Conservation (phyloP, 306 rosid species). For the Pterocarpus santalinus region DNA sequence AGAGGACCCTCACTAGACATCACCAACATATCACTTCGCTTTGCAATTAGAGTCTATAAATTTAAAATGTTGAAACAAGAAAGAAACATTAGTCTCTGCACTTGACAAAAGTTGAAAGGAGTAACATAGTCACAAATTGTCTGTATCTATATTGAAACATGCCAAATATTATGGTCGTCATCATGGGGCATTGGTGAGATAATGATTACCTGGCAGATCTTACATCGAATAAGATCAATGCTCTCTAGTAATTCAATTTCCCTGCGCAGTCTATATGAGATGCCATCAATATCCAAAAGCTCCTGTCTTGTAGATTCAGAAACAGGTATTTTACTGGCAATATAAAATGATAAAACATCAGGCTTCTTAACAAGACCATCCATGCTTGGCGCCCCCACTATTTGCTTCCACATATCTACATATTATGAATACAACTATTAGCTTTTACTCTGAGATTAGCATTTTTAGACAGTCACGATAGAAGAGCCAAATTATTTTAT, state of each 20-base stretch:
- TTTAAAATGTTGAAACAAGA: slow-evolving; percentile 30
- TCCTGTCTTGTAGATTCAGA: slow-evolving; percentile 96
- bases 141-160: not conserved
- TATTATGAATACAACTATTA: slow-evolving; percentile 38
- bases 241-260: slow-evolving; percentile 91
- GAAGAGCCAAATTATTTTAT: slow-evolving; percentile 21
- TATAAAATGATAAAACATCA: slow-evolving; percentile 78
- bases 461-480: not conserved
- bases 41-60: slow-evolving; percentile 82
- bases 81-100: slow-evolving; percentile 19
- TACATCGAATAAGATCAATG: slow-evolving; percentile 81
- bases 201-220: slow-evolving; percentile 72
- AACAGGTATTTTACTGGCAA: slow-evolving; percentile 96
- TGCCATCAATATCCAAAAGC: slow-evolving; percentile 90
- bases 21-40: slow-evolving; percentile 92
- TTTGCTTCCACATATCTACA: slow-evolving; percentile 95
- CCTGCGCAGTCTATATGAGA: slow-evolving; percentile 85
- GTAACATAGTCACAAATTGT: not conserved
- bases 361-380: slow-evolving; percentile 87
- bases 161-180: slow-evolving; percentile 2
- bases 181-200: slow-evolving; percentile 20
- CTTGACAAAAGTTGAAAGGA: slow-evolving; percentile 32
- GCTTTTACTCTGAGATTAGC: slow-evolving; percentile 11
- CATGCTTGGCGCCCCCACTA: slow-evolving; percentile 82
- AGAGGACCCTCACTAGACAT: slow-evolving; percentile 98